Base-by-base conservation (phyloP, 2,329 filamentous ascomycete species). In the Phoma sp. region DNA sequence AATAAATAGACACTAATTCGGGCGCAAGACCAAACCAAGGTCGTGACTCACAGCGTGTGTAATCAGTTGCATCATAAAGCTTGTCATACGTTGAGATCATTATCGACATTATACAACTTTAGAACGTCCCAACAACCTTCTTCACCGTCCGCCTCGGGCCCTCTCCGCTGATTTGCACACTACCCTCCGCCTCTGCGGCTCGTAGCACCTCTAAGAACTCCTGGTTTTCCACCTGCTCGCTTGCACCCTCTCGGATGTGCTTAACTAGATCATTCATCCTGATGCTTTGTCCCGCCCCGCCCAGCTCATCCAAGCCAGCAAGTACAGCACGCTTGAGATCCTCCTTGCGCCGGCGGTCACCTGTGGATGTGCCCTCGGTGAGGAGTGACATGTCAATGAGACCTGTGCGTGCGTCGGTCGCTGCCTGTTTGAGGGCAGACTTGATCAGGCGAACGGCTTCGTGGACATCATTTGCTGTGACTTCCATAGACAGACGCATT, bases 361-460 rank as follows among this genome's bases (percentile, higher is more conserved):
- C 87, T 0, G 91, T 87, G 65, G 89, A 92, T 2, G 91, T 96
- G n/a, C 95, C 95, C 71, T 98, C 95, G 0, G 93, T 97, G 59
- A 99, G 81, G 43, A 99, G 80, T 51, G 90, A 89, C 95, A 99
- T 98, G 72, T 99, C 95, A 68, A 99, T 98, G 52, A 96, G 83
- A 50, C 95, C 95, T 0, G 88, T 91, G 65, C 96, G 83, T 0
- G 91, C 80, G 72, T 99, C 96, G 0, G 96, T 99, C n/a, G 95
- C 95, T 0, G 93, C 91, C 61, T 96, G 96, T 82, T 98, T 98
- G 70, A 99, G 86, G 1, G 96, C 95, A 0, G 88, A 90, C 69
- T 93, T 91, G 76, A 99, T 99, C 37, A 99, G 82, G 9, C 95
- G 89, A 41, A 96, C 91, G 0, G 95, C 93, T 78, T 99, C 95